Base-by-base conservation (phyloP, 257 asterid genomes). In the Petunia secreta region DNA sequence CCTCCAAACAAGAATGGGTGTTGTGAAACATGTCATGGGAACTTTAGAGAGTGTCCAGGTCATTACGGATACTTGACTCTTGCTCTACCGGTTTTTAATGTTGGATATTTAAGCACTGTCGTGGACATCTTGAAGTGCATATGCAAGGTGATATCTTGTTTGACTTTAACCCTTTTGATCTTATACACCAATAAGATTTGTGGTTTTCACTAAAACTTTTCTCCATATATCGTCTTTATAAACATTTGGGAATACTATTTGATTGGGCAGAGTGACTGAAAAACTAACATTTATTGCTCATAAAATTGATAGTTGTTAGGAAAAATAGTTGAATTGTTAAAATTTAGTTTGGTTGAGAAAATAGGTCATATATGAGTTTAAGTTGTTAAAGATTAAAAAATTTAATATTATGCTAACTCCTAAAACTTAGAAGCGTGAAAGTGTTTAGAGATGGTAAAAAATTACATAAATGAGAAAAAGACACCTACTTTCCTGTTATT, bases 91-190 rank as follows among this genome's bases (percentile, higher is more conserved):
- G 98, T 92, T 69, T 95, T 82, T 80, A 89, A 95, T 83, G 91
- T 89, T 85, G 99, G 99, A 81, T 95, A 85, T 85, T 80, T 93
- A 63, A 66, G 83, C 50, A 87, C 93, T 43, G 81, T 95, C 48
- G 84, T 93, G n/a, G 88, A 90, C 81, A 87, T 95, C 85, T 82
- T 95, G 96, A 95, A 95, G 89, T 95, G 98, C 91, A 93, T 95
- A 52, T 95, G 99, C 97, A 95, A 95, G 99, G 99, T 95, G 88
- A 69, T 73, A 80, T 63, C 84, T 71, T 76, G 46, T 71, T 71
- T 71, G 34, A 71, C 25, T 25, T 71, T 48, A 48, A 69, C 43
- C 48, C 38, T 5, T 46, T 25, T 46, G 1, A 69, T 69, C 16
- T 46, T 48, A 41, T 46, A 48, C 59, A 6, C 0, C 10, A 69